Percentiles rank a stretch among this genome's conserved stretches.
These are phyloP conservation scores for Macrolepiota dolichaula DNA, from an alignment of 768 basidiomycete genomes.

Conservation along the genomic window DNA sequence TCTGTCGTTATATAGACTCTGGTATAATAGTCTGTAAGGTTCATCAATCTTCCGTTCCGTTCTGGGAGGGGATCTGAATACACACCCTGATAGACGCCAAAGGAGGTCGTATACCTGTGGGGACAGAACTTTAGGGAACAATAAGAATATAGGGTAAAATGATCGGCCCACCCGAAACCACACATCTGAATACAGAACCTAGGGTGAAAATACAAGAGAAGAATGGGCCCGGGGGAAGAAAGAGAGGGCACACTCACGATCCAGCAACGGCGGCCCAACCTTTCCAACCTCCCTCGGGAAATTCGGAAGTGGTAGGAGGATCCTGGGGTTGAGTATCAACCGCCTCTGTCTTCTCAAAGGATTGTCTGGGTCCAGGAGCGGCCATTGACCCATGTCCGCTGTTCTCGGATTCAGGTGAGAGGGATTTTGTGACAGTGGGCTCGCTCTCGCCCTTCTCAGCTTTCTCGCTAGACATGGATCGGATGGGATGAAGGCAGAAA, in stretches of 20 bases:
- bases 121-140: not conserved
- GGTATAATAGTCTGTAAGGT: conserved; percentile 21
- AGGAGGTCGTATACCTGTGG: conserved; percentile 21
- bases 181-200: conserved; percentile 18
- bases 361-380: not conserved
- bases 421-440: not conserved
- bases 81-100: conserved; percentile 24
- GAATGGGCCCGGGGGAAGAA: not conserved
- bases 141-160: not conserved
- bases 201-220: not conserved
- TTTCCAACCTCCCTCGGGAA: conserved; percentile 15
- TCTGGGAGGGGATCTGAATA: not conserved
- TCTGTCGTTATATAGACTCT: conserved; percentile 20
- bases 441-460: not conserved
- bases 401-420: not conserved
- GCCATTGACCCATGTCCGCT: not conserved
- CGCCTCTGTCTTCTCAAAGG: not conserved
- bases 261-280: conserved; percentile 15
- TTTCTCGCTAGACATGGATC: not conserved
- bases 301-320: not conserved
- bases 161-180: conserved; percentile 19
- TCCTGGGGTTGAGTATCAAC: not conserved
- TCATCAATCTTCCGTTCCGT: not conserved
- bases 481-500: not conserved
- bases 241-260: conserved; percentile 2